A percentile compares a stretch with the other conserved stretches of the same genome.
Conservation (phyloP, 1,139 yeast species). For the Fermentozyma sake region DNA sequence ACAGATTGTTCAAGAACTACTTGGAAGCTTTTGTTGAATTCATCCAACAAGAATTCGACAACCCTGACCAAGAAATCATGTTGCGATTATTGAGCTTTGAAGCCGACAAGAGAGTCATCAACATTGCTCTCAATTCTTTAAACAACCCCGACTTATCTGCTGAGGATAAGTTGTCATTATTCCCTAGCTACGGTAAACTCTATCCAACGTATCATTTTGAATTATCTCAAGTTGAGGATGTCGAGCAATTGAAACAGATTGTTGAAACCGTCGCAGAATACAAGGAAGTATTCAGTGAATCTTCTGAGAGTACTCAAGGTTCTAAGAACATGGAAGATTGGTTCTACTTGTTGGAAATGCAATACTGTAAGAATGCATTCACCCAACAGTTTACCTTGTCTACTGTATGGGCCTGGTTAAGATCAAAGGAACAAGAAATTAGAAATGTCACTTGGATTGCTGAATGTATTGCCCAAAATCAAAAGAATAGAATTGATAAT, state of each 20-base stretch:
- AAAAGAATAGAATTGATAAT: slow-evolving; percentile 74
- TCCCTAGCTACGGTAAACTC: slow-evolving; percentile 79
- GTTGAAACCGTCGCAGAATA: slow-evolving; percentile 75
- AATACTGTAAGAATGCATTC: slow-evolving; percentile 84
- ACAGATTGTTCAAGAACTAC: slow-evolving; percentile 87
- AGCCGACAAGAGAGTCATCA: slow-evolving; percentile 92
- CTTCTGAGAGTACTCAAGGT: slow-evolving; percentile 39
- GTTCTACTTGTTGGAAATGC: slow-evolving; percentile 90
- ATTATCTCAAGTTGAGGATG: slow-evolving; percentile 75
- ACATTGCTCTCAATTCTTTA: slow-evolving; percentile 85
- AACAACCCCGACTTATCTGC: slow-evolving; percentile 67
- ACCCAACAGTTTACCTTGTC: slow-evolving; percentile 93
- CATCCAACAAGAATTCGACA: slow-evolving; percentile 52
- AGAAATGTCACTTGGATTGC: slow-evolving; percentile 98
- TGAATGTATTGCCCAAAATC: slow-evolving; percentile 90
- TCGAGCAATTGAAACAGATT: slow-evolving; percentile 73
- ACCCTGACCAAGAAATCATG: slow-evolving; percentile 85
- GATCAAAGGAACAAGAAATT: slow-evolving; percentile 93
- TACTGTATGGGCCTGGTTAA: slow-evolving; percentile 94
- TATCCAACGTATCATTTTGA: slow-evolving; percentile 71
- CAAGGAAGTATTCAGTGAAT: slow-evolving; percentile 64
- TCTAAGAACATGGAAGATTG: slow-evolving; percentile 78
- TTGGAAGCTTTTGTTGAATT: slow-evolving; percentile 81
- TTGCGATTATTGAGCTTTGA: slow-evolving; percentile 73
- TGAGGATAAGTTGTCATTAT: slow-evolving; percentile 64